Percentiles rank a stretch among this genome's conserved stretches.
These are phyloP conservation scores for Omphalotus guepiniiformis DNA, from an alignment of 768 basidiomycete species.

Conservation along the genomic window DNA sequence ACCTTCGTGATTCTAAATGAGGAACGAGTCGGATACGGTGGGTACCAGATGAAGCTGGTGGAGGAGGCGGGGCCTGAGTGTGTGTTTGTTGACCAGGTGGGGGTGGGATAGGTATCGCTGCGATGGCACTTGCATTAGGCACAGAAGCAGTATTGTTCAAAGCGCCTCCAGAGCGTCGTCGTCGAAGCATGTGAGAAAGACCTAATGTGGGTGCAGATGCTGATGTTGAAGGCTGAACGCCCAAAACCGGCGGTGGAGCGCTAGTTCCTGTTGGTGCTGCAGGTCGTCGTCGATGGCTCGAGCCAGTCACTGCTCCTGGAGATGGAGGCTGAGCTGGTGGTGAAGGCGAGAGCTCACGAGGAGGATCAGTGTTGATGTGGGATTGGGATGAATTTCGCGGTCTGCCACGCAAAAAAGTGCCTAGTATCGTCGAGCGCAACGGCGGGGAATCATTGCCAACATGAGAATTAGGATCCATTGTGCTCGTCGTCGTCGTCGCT, in stretches of 20 bases:
- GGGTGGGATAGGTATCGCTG: slow-evolving; percentile 3
- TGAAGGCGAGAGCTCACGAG: slow-evolving; percentile 42
- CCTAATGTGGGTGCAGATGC: slow-evolving; percentile 34
- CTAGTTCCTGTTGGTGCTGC: background rate
- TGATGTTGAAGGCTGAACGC: slow-evolving; percentile 32
- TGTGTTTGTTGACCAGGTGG: slow-evolving; percentile 13
- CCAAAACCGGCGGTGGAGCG: slow-evolving; percentile 22
- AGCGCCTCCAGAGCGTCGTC: slow-evolving; percentile 62
- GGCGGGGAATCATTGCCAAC: slow-evolving; percentile 1
- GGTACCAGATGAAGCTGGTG: slow-evolving; percentile 9
- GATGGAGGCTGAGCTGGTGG: slow-evolving; percentile 35
- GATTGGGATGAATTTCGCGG: slow-evolving; percentile 67
- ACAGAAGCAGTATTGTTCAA: slow-evolving; percentile 3
- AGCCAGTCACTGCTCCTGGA: slow-evolving; percentile 26
- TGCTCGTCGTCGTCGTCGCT: too few relatives aligned
- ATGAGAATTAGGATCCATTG: background rate
- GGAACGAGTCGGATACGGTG: slow-evolving; percentile 93
- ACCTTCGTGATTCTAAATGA: slow-evolving; percentile 86
- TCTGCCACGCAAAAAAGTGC: slow-evolving; percentile 66
- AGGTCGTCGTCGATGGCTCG: slow-evolving; percentile 37
- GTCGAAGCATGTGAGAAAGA: slow-evolving; percentile 61
- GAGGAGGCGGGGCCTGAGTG: slow-evolving; percentile 4
- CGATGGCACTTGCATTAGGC: background rate
- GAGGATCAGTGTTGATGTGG: slow-evolving; percentile 39
- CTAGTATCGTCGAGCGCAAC: slow-evolving; percentile 60